Evolutionary conservation across 1,284 basidiomycete genomes (phyloP).

Genomic region (Melanopsichium pennsylvanicum): DNA sequence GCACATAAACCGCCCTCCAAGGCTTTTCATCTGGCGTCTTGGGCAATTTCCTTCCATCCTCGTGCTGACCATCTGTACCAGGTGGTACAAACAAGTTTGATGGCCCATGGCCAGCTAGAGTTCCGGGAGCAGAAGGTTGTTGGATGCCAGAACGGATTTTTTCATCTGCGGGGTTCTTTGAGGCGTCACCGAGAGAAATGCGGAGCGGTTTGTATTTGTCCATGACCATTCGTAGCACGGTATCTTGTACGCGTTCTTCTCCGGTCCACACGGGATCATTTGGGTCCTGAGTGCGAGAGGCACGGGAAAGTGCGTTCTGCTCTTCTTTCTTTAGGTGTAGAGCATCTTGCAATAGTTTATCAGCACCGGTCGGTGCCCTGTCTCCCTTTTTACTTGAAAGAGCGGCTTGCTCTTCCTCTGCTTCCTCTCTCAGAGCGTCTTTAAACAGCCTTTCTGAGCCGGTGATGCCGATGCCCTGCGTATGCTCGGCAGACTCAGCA

Average conservation of each 20-base stretch:
- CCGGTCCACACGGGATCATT: constrained; percentile 55
- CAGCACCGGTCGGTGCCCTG: no score
- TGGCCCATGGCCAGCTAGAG: neutral
- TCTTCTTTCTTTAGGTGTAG: no score
- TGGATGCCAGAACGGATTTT: constrained; percentile 43
- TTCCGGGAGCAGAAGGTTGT: constrained; percentile 11
- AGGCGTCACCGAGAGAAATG: neutral
- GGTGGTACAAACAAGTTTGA: neutral
- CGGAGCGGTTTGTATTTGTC: constrained; percentile 61
- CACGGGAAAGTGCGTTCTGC: neutral
- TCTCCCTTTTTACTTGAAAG: no score
- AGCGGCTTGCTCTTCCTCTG: constrained; percentile 11
- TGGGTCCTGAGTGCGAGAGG: constrained; percentile 8
- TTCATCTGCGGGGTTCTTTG: constrained; percentile 34
- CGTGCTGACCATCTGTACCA: constrained; percentile 3
- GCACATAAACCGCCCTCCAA: constrained; percentile 59
- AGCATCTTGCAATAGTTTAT: no score
- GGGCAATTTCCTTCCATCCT: constrained; percentile 44
- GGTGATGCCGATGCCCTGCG: constrained; percentile 2
- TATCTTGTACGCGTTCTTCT: constrained; percentile 56
- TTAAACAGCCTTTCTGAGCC: constrained; percentile 26
- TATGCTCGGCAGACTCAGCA: neutral
- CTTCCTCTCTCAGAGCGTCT: constrained; percentile 20
- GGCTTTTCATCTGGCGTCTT: constrained; percentile 54
- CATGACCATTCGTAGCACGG: constrained; percentile 60